Percentiles rank a stretch among this genome's conserved stretches.
phyloP scores from a whole-genome alignment of 2,329 filamentous ascomycete genomes.

The Leptodontidium sp. region DNA sequence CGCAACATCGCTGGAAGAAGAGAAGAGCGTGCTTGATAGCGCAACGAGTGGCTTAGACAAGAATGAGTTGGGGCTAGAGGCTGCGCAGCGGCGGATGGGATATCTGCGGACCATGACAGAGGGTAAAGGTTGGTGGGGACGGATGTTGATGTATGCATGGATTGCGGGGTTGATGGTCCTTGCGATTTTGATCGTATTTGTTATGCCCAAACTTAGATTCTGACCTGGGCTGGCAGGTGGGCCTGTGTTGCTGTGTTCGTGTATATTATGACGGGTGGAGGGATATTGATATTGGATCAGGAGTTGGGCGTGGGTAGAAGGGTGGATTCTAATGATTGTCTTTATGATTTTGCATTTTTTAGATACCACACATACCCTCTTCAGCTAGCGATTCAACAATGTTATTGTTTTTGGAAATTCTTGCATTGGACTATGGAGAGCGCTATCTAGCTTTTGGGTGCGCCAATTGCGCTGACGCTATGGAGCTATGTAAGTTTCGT shows the following conservation, averaged over 20 bases:
- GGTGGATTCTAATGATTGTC: background rate
- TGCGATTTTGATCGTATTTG: slow-evolving; percentile 81
- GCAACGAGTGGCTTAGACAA: slow-evolving; percentile 80
- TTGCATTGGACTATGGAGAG: slow-evolving; percentile 9
- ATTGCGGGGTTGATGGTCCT: slow-evolving; percentile 84
- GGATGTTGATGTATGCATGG: slow-evolving; percentile 84
- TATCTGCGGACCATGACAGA: slow-evolving; percentile 81
- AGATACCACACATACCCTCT: slow-evolving; percentile 20
- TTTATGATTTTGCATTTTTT: slow-evolving; percentile 18
- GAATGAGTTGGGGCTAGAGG: slow-evolving; percentile 78
- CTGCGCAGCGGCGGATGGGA: slow-evolving; percentile 80
- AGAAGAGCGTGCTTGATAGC: slow-evolving; percentile 74
- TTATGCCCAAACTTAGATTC: slow-evolving; percentile 88
- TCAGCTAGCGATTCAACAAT: slow-evolving; percentile 14
- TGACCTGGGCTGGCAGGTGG: slow-evolving; percentile 48
- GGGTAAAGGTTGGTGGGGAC: slow-evolving; percentile 85
- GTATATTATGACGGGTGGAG: background rate
- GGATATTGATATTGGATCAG: slow-evolving; percentile 1
- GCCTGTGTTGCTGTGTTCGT: background rate
- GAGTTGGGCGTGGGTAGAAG: slow-evolving; percentile 12
- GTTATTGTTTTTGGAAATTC: background rate
- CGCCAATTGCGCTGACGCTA: background rate
- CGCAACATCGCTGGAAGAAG: slow-evolving; percentile 72
- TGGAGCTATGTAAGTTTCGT: background rate
- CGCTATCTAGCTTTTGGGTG: background rate